Percentiles rank a stretch among this genome's conserved stretches.
These are phyloP conservation scores for Fusarium sp. DNA, from an alignment of 2,329 filamentous ascomycete species.

Conservation along the genomic window DNA sequence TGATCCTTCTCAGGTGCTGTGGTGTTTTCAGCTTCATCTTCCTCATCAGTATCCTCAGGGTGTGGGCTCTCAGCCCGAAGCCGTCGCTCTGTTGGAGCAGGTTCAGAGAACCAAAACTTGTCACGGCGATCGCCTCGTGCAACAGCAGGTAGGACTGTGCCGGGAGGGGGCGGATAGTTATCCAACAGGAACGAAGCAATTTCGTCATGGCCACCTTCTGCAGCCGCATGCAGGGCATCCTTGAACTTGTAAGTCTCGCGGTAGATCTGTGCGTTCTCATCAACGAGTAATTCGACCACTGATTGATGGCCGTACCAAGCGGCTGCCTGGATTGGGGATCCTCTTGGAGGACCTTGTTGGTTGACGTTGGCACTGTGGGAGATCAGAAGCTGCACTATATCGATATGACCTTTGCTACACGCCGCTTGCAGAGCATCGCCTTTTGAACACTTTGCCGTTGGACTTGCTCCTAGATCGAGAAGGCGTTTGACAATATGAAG, in stretches of 20 bases:
- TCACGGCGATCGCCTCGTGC: background rate
- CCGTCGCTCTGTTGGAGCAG: too few relatives aligned
- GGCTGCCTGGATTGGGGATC: conserved; percentile 5
- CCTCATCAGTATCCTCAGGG: too few relatives aligned
- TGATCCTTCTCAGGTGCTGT: too few relatives aligned
- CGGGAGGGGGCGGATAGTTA: background rate
- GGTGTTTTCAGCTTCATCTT: too few relatives aligned
- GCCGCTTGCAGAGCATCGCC: conserved; percentile 14
- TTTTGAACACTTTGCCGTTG: background rate
- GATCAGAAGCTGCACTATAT: conserved; percentile 1
- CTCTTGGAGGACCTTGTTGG: background rate
- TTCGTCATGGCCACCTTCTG: conserved; percentile 11
- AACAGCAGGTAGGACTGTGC: background rate
- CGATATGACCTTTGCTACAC: background rate
- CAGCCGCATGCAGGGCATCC: conserved; percentile 16
- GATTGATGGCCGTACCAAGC: conserved; percentile 6
- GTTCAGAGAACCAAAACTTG: too few relatives aligned
- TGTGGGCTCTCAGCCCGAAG: too few relatives aligned
- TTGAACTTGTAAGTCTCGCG: background rate
- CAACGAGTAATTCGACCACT: background rate
- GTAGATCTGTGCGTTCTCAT: background rate
- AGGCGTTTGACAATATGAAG: background rate
- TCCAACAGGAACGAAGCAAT: background rate
- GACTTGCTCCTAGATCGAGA: background rate
- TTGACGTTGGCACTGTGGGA: background rate